Conservation (phyloP, 805 yeast species). For the Saccharomycopsis capsularis region DNA sequence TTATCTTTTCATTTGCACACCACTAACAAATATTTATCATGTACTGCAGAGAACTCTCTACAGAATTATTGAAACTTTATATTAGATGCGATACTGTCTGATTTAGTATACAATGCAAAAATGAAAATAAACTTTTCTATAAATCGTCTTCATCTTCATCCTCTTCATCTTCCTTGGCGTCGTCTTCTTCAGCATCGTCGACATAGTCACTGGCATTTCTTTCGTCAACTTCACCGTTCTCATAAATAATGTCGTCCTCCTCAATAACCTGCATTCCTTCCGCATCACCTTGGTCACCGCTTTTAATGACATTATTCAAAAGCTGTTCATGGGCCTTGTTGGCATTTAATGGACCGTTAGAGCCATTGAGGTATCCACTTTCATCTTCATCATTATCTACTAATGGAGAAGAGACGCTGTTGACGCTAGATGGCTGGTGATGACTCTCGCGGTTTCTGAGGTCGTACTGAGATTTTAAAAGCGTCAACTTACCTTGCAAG, state of each 20-base stretch:
- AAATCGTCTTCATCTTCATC: no score
- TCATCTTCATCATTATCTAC: background rate
- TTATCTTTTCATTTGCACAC: no score
- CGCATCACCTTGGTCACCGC: background rate
- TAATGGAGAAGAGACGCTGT: background rate
- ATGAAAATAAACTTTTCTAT: no score
- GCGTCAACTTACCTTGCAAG: constrained; percentile 19
- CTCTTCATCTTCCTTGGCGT: constrained; percentile 4
- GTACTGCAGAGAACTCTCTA: no score
- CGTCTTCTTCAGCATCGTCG: constrained; percentile 9
- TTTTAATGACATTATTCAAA: constrained; percentile 12
- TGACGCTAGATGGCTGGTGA: background rate
- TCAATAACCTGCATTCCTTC: constrained; percentile 20
- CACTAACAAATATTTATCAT: no score
- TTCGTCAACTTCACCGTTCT: constrained; percentile 19
- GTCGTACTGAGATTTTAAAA: constrained; percentile 20
- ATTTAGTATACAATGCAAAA: no score
- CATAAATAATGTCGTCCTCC: constrained; percentile 18
- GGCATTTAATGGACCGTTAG: background rate
- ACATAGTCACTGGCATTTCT: constrained; percentile 7
- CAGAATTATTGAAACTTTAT: no score
- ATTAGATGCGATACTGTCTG: no score
- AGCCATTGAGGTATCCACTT: background rate
- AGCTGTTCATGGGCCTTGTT: constrained; percentile 5
- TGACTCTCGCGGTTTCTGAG: constrained; percentile 15